Evolutionary conservation across 192 early-diverging fungal genomes (phyloP).

Genomic region (Linnemannia hyalina): DNA sequence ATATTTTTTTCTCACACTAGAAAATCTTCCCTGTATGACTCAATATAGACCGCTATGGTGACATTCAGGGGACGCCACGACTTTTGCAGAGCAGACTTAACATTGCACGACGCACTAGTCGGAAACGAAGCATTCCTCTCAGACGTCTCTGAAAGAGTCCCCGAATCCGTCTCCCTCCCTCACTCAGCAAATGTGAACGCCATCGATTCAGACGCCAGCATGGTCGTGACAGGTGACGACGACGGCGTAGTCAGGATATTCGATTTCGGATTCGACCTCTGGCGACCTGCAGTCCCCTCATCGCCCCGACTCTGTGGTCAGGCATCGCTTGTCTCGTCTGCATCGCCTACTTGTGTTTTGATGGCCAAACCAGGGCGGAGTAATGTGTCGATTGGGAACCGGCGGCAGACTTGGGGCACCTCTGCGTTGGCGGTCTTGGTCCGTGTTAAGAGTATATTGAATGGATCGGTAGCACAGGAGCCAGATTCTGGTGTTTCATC

Average conservation of each 20-base stretch:
- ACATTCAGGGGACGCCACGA: constrained; percentile 39
- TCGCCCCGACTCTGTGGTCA: constrained; percentile 52
- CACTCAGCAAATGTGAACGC: constrained; percentile 24
- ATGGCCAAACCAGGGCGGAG: constrained; percentile 37
- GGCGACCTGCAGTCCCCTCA: constrained; percentile 34
- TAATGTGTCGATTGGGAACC: constrained; percentile 43
- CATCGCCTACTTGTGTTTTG: constrained; percentile 43
- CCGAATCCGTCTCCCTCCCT: constrained; percentile 28
- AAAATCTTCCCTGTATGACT: background rate
- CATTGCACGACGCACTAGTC: background rate
- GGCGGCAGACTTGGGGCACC: constrained; percentile 47
- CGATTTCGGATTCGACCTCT: constrained; percentile 42
- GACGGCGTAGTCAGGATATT: constrained; percentile 46
- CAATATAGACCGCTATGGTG: constrained; percentile 31
- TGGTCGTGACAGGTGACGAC: constrained; percentile 42
- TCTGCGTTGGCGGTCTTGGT: constrained; percentile 41
- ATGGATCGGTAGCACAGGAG: background rate
- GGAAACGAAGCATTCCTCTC: background rate
- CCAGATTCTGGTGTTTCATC: background rate
- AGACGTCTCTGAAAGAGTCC: background rate
- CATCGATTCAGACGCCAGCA: constrained; percentile 39
- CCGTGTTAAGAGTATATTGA: constrained; percentile 4
- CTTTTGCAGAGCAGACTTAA: background rate
- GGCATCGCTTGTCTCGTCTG: constrained; percentile 31
- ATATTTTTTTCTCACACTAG: background rate